phyloP scores from a whole-genome alignment of 495 filamentous ascomycete genomes.

The Neurospora sp. region DNA sequence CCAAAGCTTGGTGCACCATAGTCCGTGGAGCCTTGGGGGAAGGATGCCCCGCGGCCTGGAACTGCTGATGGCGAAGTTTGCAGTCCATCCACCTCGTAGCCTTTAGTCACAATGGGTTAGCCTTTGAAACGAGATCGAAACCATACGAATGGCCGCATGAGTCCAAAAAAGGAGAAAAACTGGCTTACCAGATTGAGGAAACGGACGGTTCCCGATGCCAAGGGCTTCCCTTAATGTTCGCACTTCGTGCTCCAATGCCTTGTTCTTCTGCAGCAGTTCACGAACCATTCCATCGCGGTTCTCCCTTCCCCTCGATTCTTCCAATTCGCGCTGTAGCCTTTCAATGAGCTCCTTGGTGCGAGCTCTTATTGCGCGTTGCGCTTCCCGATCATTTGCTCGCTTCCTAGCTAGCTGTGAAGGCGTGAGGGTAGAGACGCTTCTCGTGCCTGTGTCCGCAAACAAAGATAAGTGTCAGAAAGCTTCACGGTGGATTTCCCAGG shows the following conservation, averaged over 20 bases:
- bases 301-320: slow-evolving; percentile 36
- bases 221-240: slow-evolving; percentile 18
- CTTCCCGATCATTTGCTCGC: slow-evolving; percentile 80
- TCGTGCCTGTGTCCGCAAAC: slow-evolving; percentile 35
- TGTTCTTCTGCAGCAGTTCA: slow-evolving; percentile 25
- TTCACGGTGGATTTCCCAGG: not conserved
- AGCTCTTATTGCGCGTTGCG: slow-evolving; percentile 75
- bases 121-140: slow-evolving; percentile 11
- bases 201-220: slow-evolving; percentile 10
- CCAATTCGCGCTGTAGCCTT: slow-evolving; percentile 57
- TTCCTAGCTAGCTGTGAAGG: slow-evolving; percentile 67
- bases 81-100: slow-evolving; percentile 9
- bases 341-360: slow-evolving; percentile 77
- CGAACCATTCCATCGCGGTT: slow-evolving; percentile 26
- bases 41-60: slow-evolving; percentile 8
- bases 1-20: slow-evolving; percentile 9
- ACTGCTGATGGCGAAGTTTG: slow-evolving; percentile 2
- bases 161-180: slow-evolving; percentile 5
- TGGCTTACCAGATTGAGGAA: slow-evolving; percentile 12
- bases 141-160: not conserved
- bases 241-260: slow-evolving; percentile 29
- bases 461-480: not conserved
- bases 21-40: slow-evolving; percentile 7
- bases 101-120: slow-evolving; percentile 15
- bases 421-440: slow-evolving; percentile 63